Percentiles rank a stretch among this genome's conserved stretches.
Conservation (phyloP, 2,329 filamentous ascomycete species). For the Capronia americana region DNA sequence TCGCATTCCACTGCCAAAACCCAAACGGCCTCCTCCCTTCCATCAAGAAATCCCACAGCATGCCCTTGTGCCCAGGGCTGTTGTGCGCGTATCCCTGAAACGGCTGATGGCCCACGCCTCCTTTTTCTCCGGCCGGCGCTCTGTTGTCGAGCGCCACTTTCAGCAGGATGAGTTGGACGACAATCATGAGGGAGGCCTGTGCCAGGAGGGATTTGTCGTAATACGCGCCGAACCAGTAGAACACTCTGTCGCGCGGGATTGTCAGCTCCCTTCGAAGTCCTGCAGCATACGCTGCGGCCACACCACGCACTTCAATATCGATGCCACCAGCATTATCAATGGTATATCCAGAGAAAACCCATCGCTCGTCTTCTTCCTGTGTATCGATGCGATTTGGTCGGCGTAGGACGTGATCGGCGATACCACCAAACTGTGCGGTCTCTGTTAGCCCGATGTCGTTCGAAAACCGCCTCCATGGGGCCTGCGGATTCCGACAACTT, state of each 20-base stretch:
- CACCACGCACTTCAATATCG: conserved; percentile 63
- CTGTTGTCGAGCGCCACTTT: conserved; percentile 67
- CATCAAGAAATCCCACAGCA: conserved; percentile 35
- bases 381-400: conserved; percentile 70
- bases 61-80: conserved; percentile 22
- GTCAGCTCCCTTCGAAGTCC: background rate
- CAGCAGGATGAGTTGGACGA: conserved; percentile 63
- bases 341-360: conserved; percentile 72
- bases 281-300: background rate
- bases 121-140: conserved; percentile 49
- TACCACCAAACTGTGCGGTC: conserved; percentile 59
- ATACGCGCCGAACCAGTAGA: conserved; percentile 69
- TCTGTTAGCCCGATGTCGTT: background rate
- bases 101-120: conserved; percentile 50
- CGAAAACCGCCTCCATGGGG: background rate
- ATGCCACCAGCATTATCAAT: conserved; percentile 70
- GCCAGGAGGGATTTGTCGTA: conserved; percentile 65
- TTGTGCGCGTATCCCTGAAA: conserved; percentile 45
- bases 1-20: conserved; percentile 68
- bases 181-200: conserved; percentile 66
- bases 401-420: conserved; percentile 70
- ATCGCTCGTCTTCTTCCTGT: conserved; percentile 63
- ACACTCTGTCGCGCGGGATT: conserved; percentile 54
- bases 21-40: conserved; percentile 59
- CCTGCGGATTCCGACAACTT: conserved; percentile 33